phyloP scores from a whole-genome alignment of 1,139 yeast genomes.

The Hyphopichia pseudoburtonii region DNA sequence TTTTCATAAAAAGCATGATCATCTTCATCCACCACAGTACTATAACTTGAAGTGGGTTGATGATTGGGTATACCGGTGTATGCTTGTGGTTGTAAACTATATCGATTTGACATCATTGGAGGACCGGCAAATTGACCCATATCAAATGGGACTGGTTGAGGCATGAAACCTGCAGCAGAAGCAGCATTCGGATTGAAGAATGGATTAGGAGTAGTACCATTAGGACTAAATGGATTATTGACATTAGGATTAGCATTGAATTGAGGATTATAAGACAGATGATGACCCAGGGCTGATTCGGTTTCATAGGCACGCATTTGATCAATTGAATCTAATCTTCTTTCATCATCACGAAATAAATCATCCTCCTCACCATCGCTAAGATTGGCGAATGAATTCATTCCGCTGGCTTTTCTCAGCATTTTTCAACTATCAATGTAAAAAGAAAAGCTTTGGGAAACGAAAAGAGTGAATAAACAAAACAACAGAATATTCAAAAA shows the following conservation, averaged over 20 bases:
- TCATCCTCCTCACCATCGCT: constrained; percentile 5
- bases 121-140: background rate
- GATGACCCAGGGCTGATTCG: background rate
- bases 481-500: no score
- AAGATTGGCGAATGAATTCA: background rate
- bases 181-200: background rate
- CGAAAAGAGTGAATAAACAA: no score
- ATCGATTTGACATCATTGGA: background rate
- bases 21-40: constrained; percentile 24
- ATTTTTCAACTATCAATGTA: no score
- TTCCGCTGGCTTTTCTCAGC: constrained; percentile 2
- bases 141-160: background rate
- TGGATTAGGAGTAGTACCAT: background rate
- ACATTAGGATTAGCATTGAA: background rate
- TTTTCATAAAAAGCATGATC: constrained; percentile 16
- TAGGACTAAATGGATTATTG: background rate
- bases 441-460: no score
- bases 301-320: constrained; percentile 5
- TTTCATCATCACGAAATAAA: constrained; percentile 3
- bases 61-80: constrained; percentile 9
- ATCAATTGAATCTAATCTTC: constrained; percentile 4
- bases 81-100: constrained; percentile 7
- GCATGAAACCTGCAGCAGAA: background rate
- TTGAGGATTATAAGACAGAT: background rate
- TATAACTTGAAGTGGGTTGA: constrained; percentile 16